Evolutionary conservation across 164 flowering plant genomes (phyloP).

Genomic region (Cinnamomum chago): DNA sequence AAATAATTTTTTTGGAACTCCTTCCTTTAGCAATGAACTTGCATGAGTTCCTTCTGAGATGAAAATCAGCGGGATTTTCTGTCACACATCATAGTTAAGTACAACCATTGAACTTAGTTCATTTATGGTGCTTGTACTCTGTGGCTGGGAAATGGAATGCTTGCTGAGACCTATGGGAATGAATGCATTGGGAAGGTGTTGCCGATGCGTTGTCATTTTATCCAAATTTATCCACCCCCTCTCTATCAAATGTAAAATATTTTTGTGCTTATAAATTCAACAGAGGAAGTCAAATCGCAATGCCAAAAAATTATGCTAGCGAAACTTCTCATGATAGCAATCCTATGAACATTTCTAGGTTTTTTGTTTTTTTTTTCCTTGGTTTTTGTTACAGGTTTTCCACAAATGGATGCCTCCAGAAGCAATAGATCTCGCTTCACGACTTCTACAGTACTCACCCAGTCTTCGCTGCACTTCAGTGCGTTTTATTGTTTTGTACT

Average conservation of each 20-base stretch:
- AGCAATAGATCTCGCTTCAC: conserved; percentile 93
- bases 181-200: neutral
- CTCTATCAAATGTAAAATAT: neutral
- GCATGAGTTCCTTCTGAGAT: too few relatives aligned
- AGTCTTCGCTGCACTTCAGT: conserved; percentile 97
- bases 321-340: neutral
- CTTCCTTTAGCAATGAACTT: too few relatives aligned
- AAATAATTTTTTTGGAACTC: too few relatives aligned
- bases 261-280: neutral
- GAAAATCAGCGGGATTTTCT: too few relatives aligned
- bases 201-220: neutral
- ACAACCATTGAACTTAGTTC: too few relatives aligned
- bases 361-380: neutral
- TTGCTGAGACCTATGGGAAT: too few relatives aligned
- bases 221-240: neutral
- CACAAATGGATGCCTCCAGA: conserved; percentile 36
- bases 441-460: conserved; percentile 92
- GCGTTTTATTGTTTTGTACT: conserved; percentile 24
- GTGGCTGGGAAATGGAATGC: too few relatives aligned
- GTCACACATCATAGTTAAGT: too few relatives aligned
- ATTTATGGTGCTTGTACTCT: too few relatives aligned
- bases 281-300: neutral
- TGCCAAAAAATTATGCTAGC: neutral
- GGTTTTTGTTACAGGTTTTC: conserved; percentile 52
- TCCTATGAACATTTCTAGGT: neutral